Percentiles rank a stretch among this genome's conserved stretches.
These are phyloP conservation scores for Babesia microti DNA, from an alignment of 169 alveolate genomes.

Conservation along the genomic window DNA sequence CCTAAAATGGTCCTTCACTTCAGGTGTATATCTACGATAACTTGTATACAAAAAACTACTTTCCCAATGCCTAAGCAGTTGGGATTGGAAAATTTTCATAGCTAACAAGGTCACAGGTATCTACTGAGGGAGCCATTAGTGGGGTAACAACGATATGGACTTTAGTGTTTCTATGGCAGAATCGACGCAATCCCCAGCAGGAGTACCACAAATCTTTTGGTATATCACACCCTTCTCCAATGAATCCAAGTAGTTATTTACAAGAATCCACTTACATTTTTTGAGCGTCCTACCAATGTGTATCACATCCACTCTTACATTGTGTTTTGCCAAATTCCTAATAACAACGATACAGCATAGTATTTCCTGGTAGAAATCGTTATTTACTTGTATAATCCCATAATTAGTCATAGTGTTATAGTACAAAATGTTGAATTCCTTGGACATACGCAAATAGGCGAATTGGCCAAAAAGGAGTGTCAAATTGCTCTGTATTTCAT, in stretches of 20 bases:
- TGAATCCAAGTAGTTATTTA: constrained; percentile 17
- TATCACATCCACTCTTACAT: constrained; percentile 10
- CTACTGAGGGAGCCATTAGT: too few relatives aligned
- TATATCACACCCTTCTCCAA: too few relatives aligned
- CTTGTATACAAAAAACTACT: background rate
- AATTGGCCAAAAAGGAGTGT: too few relatives aligned
- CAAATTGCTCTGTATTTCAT: too few relatives aligned
- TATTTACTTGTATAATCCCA: constrained; percentile 30
- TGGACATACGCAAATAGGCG: too few relatives aligned
- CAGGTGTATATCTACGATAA: constrained; percentile 59
- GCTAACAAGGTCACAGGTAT: background rate
- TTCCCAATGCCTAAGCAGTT: background rate
- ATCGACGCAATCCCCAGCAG: too few relatives aligned
- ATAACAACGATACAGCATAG: constrained; percentile 14
- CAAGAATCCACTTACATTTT: constrained; percentile 26
- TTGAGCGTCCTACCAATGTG: constrained; percentile 42
- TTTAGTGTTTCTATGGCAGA: too few relatives aligned
- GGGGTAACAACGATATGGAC: too few relatives aligned
- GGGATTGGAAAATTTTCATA: background rate
- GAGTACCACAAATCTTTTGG: too few relatives aligned
- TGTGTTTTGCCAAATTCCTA: constrained; percentile 15
- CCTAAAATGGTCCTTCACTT: constrained; percentile 83
- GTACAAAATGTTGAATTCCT: constrained; percentile 13
- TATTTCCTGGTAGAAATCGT: constrained; percentile 17
- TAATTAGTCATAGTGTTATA: constrained; percentile 13